These are phyloP conservation scores for Wickerhamia fluorescens DNA, from an alignment of 805 yeast species.

Conservation along the genomic window DNA sequence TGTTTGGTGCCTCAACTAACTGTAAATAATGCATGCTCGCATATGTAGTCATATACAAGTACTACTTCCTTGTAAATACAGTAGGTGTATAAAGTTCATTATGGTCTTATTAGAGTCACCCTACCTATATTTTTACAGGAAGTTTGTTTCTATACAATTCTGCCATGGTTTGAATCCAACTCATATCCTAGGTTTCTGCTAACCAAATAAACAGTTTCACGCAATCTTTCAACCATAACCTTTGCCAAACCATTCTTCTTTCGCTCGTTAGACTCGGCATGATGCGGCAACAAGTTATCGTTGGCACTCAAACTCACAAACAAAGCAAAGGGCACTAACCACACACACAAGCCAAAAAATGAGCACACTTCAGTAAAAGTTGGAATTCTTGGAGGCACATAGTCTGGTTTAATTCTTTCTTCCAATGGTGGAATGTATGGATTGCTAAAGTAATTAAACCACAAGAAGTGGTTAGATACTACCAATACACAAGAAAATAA, in stretches of 20 bases:
- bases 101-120: no score
- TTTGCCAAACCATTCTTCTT: constrained; percentile 57
- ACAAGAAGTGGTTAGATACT: constrained; percentile 71
- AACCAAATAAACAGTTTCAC: constrained; percentile 39
- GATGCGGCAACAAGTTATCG: constrained; percentile 75
- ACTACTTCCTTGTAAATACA: no score
- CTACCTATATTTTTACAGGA: no score
- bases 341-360: constrained; percentile 86
- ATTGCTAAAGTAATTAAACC: constrained; percentile 81
- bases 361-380: constrained; percentile 88
- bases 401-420: constrained; percentile 50
- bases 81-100: no score
- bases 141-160: constrained; percentile 28
- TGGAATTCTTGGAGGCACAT: constrained; percentile 62
- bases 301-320: constrained; percentile 90
- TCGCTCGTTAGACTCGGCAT: constrained; percentile 22
- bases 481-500: constrained; percentile 67
- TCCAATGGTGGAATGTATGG: constrained; percentile 67
- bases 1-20: no score
- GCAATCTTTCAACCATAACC: constrained; percentile 47
- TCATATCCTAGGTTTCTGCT: constrained; percentile 61
- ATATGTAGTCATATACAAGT: no score
- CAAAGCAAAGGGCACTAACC: constrained; percentile 90
- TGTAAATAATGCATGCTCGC: no score
- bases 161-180: constrained; percentile 43